Base-by-base conservation (phyloP, 164 flowering plant species). In the Chimonanthus salicifolius region DNA sequence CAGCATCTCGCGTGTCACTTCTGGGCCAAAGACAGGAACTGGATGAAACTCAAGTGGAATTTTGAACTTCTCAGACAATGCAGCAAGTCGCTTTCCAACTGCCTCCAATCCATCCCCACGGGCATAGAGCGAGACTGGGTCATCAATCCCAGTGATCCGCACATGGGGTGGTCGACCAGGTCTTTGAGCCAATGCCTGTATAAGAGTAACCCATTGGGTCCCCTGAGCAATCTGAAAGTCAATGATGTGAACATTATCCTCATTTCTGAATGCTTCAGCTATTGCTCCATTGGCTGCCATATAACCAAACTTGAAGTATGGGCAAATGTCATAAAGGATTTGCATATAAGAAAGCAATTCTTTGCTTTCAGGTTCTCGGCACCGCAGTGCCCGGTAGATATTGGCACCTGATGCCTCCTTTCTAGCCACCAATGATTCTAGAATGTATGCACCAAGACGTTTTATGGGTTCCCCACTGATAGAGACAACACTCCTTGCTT, bases 211-310 rank as follows among this genome's bases (percentile, higher is more conserved):
- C 96, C 96, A 91, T 71, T 91, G 96, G 6, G 88, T 84, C 3
- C 96, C 96, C 72, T 87, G 92, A 47, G 83, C 86, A 58, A 91
- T 89, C 75, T 89, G 93, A 77, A 88, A 91, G 74, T 91, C 96
- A 21, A 91, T 77, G 49, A 91, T 89, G 78, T 91, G 96, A 21
- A 91, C 84, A 2, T 80, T 79, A 50, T 88, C 85, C 76, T 88
- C 93, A 62, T 78, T 80, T 71, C 78, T 87, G 78, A 87, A 84
- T 6, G 93, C 96, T 74, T 89, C 92, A 2, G 93, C 96, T 7
- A 91, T 91, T 5, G 93, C 96, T 7, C 93, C 96, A 80, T 91
- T 91, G 21, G 93, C 96, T 47, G 96, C 90, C 92, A 91, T 88
- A 83, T 89, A 89, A 20, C 93, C 96, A 69, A 91, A 91, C 74